Conservation (phyloP, 1,284 basidiomycete genomes). For the Sporisorium reilianum region DNA sequence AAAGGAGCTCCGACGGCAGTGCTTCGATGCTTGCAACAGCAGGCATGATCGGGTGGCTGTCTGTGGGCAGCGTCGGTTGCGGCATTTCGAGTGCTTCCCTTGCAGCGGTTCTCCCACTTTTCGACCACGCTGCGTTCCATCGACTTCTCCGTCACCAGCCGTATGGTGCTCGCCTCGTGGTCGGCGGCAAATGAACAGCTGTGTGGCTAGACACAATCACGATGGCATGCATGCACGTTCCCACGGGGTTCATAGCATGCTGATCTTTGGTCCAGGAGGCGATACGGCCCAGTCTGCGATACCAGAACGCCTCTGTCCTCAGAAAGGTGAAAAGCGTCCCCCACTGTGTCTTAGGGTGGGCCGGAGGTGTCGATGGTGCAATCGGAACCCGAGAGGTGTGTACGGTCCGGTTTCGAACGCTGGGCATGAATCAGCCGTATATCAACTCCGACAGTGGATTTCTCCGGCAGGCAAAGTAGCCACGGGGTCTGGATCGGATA, state of each 20-base stretch:
- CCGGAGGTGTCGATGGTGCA: neutral
- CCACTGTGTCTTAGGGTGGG: no score
- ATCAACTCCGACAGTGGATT: no score
- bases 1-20: conserved; percentile 33
- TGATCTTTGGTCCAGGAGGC: no score
- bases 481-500: no score
- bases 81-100: neutral
- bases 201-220: neutral
- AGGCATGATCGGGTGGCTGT: no score
- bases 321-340: neutral
- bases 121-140: neutral
- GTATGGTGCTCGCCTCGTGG: neutral
- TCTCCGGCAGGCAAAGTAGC: no score
- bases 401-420: no score
- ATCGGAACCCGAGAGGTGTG: neutral
- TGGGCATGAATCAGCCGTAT: no score
- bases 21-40: conserved; percentile 14
- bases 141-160: neutral
- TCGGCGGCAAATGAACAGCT: neutral
- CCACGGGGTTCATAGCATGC: neutral
- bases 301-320: no score
- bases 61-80: neutral
- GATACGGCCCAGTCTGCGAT: no score
- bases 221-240: neutral
- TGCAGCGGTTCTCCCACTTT: no score